These are phyloP conservation scores for Globisporangium iwayamae DNA, from an alignment of 352 stramenopile genomes.

Conservation along the genomic window DNA sequence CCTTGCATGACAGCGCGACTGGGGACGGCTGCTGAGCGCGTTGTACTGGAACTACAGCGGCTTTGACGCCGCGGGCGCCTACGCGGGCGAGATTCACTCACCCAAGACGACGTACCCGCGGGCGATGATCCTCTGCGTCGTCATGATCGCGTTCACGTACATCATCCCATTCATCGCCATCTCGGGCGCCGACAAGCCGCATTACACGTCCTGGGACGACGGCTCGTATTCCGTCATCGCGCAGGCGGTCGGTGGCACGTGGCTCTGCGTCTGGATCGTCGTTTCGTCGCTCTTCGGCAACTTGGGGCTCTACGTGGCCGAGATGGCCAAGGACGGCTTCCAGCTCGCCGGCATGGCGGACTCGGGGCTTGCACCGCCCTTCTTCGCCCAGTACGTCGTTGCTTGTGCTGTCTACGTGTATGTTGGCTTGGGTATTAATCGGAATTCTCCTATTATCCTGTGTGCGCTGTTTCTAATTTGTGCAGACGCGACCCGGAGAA, in stretches of 20 bases:
- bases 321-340: constrained; percentile 83
- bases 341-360: constrained; percentile 80
- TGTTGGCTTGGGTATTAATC: constrained; percentile 13
- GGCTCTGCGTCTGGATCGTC: constrained; percentile 75
- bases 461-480: background rate
- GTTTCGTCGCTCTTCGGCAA: constrained; percentile 77
- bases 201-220: constrained; percentile 74
- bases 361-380: constrained; percentile 70
- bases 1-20: constrained; percentile 38
- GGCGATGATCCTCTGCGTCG: constrained; percentile 74
- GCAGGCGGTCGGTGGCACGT: constrained; percentile 53
- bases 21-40: constrained; percentile 56
- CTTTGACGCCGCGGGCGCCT: constrained; percentile 70
- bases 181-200: constrained; percentile 60
- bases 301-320: constrained; percentile 73
- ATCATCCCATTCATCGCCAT: constrained; percentile 71
- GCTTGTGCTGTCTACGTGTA: constrained; percentile 38
- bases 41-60: constrained; percentile 86
- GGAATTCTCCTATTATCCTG: background rate
- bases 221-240: constrained; percentile 76
- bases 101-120: constrained; percentile 69
- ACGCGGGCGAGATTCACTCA: constrained; percentile 68
- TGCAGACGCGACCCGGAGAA: constrained; percentile 48
- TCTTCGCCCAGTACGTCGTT: constrained; percentile 62
- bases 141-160: constrained; percentile 76